Base-by-base conservation (phyloP, 805 yeast species). In the Cyberlindnera subsufficiens region DNA sequence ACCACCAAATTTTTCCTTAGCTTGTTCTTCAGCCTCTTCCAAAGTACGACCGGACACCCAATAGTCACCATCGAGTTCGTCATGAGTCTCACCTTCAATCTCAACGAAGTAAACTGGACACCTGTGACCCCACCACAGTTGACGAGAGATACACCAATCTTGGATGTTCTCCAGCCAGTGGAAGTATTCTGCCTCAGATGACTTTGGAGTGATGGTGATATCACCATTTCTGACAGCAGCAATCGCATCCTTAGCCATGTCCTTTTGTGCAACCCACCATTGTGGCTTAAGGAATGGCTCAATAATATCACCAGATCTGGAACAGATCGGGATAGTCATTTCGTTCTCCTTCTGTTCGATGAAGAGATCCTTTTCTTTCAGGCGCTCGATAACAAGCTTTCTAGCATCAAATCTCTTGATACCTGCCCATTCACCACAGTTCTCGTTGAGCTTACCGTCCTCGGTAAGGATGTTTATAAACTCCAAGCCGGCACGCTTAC, bases 91-190 rank as follows among this genome's bases (percentile, higher is more conserved):
- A 44, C 91, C 95, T 59, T 87, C 95, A 44, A 91, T 70, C 42
- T 75, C 71, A 47, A 89, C 87, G 54, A 87, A 86, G 70, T 93
- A 93, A 35, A 86, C 96, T 22, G 99, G 99, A 68, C 96, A 86
- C 70, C 98, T 81, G 71, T 93, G 99, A 53, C 99, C 99, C 95
- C 95, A 85, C 95, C 95, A 86, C 42, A 79, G 63, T 66, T 79
- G 85, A 69, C 99, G 86, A 17, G 98, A 93, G 50, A 93, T 88
- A 80, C 99, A 93, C 99, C 99, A 93, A 69, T 93, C 99, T 71
- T 93, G 97, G 53, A 90, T 85, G 67, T 88, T 86, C 61, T 82
- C 93, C 66, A 91, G 72, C 99, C 99, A 93, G 64, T 81, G 86
- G 81, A 83, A 85, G 67, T 83, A 93, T 69, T 93, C 99, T 49